Evolutionary conservation across 768 basidiomycete genomes (phyloP), one percentile per base, ranked within the genome.

Genomic region (Rhizopogon vesiculosus): DNA sequence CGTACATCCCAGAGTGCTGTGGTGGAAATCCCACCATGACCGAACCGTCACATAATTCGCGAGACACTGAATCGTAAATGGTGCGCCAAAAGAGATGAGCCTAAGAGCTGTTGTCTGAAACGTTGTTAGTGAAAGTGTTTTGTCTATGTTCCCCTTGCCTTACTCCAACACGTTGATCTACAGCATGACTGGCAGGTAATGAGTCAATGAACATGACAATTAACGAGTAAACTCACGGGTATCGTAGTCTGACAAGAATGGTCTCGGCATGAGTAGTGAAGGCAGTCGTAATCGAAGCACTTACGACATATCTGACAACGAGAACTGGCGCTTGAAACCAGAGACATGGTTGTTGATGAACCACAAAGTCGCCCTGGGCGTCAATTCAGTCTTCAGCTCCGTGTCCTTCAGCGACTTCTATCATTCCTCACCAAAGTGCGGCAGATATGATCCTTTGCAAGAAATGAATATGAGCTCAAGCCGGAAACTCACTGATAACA

Each of bases 21-120:
- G 88, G 67, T 97, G 94, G 19, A 90, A 69, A 64, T 96, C 95
- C 93, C 93, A 96, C 79, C 84, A 85, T 1, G 84, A 87, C 12
- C 89, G 82, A 15, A 89, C 72, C 16, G 90, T 85, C n/a, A 88
- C 42, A 16, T 83, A 44, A 58, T 90, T 90, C 63, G 93, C 75
- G 22, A 86, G 56, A 31, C 82, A 74, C 63, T 91, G 84, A n/a
- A 87, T 67, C 40, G 82, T 59, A 3, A 91, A 65, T 0, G 95
- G 95, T 2, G 89, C 75, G 1, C 80, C 78, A 7, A 3, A 18
- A 13, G 58, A 18, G 54, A 84, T 79, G 3, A 82, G 38, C 61
- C 76, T 74, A 2, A 84, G 66, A 29, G 73, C 78, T 66, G 64
- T 73, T 74, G 61, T 43, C 64, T 66, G 29, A 35, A 45, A 25